A percentile compares a stretch with the other conserved stretches of the same genome.
Evolutionary conservation across 345 rosid genomes (phyloP).

Genomic region (Citrus inodora): DNA sequence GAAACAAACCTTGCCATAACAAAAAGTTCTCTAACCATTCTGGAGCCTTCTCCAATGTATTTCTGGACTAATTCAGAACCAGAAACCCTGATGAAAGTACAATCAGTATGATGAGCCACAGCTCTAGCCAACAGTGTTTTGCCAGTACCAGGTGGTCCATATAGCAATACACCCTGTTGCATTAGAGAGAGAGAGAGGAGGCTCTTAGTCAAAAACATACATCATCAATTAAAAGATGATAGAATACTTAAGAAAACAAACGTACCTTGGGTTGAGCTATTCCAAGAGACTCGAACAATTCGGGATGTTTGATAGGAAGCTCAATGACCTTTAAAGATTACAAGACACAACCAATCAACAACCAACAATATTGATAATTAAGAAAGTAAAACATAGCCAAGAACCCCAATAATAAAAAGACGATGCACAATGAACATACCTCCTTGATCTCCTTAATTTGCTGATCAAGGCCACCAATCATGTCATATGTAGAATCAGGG

Average conservation of each 20-base stretch:
- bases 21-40: slow-evolving; percentile 98
- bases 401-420: not conserved
- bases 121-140: slow-evolving; percentile 97
- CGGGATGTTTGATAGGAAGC: slow-evolving; percentile 98
- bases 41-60: slow-evolving; percentile 97
- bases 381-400: not conserved
- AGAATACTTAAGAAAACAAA: not conserved
- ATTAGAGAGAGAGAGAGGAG: slow-evolving; percentile 11
- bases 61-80: slow-evolving; percentile 97
- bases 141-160: slow-evolving; percentile 99
- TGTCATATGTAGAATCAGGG: slow-evolving; percentile 98
- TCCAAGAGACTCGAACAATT: slow-evolving; percentile 94
- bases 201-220: not conserved
- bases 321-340: slow-evolving; percentile 73
- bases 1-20: slow-evolving; percentile 92
- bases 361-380: not conserved
- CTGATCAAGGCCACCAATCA: slow-evolving; percentile 99
- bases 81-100: slow-evolving; percentile 98
- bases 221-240: slow-evolving; percentile 2
- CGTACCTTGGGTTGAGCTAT: slow-evolving; percentile 97
- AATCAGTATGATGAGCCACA: slow-evolving; percentile 99
- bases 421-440: slow-evolving; percentile 31
- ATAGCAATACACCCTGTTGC: slow-evolving; percentile 82
- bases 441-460: slow-evolving; percentile 98
- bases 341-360: slow-evolving; percentile 6